Conservation (phyloP, 176 grass and related monocot species). For the Stipa capillata region DNA sequence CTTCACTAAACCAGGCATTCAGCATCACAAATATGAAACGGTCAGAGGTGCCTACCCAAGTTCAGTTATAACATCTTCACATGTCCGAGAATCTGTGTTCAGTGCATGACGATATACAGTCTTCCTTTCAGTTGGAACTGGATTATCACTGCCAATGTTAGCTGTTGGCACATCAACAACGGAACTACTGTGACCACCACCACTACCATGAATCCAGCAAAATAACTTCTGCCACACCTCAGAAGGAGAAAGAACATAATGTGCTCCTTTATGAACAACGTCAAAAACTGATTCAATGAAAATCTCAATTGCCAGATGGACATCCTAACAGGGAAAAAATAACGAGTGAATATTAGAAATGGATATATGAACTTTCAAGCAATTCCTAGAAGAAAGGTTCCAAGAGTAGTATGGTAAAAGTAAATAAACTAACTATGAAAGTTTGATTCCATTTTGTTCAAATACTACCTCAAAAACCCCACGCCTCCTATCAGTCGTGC, state of each 20-base stretch:
- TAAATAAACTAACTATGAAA: background rate
- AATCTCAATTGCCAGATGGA: slow-evolving; percentile 92
- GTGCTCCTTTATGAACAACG: slow-evolving; percentile 65
- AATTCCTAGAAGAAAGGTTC: background rate
- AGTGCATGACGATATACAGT: slow-evolving; percentile 61
- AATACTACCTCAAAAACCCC: slow-evolving; percentile 85
- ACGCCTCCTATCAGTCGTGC: slow-evolving; percentile 75
- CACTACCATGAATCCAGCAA: slow-evolving; percentile 47
- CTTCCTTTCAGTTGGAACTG: slow-evolving; percentile 56
- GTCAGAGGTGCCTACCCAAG: slow-evolving; percentile 58
- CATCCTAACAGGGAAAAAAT: slow-evolving; percentile 43
- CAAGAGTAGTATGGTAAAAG: background rate
- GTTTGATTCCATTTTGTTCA: background rate
- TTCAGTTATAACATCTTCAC: slow-evolving; percentile 92
- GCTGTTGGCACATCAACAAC: slow-evolving; percentile 49
- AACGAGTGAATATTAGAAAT: background rate
- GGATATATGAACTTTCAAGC: background rate
- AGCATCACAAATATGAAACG: slow-evolving; percentile 1
- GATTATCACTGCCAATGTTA: slow-evolving; percentile 65
- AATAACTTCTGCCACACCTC: slow-evolving; percentile 65
- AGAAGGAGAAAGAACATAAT: slow-evolving; percentile 87
- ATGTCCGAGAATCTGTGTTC: slow-evolving; percentile 92
- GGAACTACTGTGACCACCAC: slow-evolving; percentile 18
- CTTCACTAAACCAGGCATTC: background rate
- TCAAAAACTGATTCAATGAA: slow-evolving; percentile 95